Conservation (phyloP, 768 basidiomycete species). For the Tubosaeta sp. region DNA sequence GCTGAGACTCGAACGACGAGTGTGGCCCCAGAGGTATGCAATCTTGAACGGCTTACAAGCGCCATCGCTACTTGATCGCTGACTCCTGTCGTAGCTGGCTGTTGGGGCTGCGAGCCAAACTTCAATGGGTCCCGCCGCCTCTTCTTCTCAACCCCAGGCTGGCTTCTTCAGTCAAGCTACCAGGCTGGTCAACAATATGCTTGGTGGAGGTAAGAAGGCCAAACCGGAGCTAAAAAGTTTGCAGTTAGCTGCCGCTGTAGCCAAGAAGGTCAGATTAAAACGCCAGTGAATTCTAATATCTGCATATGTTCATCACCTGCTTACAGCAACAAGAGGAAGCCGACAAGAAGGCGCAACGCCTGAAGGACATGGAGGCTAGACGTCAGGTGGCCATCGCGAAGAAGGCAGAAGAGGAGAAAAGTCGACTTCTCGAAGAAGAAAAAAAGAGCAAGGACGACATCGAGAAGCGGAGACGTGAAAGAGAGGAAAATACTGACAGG, state of each 20-base stretch:
- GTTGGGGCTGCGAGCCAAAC: constrained; percentile 50
- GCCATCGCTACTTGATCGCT: constrained; percentile 4
- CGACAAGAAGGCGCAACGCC: constrained; percentile 68
- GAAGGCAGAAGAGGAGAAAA: constrained; percentile 77
- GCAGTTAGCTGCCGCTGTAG: constrained; percentile 75
- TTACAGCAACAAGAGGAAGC: constrained; percentile 83
- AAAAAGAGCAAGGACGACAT: constrained; percentile 67
- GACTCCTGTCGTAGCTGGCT: constrained; percentile 11
- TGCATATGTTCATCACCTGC: constrained; percentile 4
- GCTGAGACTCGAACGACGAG: constrained; percentile 36
- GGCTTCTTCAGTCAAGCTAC: constrained; percentile 72
- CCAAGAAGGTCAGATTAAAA: constrained; percentile 70
- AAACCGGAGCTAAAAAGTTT: constrained; percentile 79
- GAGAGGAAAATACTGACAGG: constrained; percentile 74
- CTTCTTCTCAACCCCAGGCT: constrained; percentile 39
- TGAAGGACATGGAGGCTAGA: constrained; percentile 80
- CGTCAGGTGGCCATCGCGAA: constrained; percentile 67
- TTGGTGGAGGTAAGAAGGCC: constrained; percentile 66
- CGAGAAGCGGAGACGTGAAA: constrained; percentile 77
- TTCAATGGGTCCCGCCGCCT: constrained; percentile 45
- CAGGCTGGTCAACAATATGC: constrained; percentile 61
- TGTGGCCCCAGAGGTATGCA: constrained; percentile 37
- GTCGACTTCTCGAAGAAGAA: constrained; percentile 60
- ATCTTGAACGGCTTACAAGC: constrained; percentile 2
- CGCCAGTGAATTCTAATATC: not conserved